Evolutionary conservation across 1,284 basidiomycete genomes (phyloP).

Genomic region (Cryptococcus sp.): DNA sequence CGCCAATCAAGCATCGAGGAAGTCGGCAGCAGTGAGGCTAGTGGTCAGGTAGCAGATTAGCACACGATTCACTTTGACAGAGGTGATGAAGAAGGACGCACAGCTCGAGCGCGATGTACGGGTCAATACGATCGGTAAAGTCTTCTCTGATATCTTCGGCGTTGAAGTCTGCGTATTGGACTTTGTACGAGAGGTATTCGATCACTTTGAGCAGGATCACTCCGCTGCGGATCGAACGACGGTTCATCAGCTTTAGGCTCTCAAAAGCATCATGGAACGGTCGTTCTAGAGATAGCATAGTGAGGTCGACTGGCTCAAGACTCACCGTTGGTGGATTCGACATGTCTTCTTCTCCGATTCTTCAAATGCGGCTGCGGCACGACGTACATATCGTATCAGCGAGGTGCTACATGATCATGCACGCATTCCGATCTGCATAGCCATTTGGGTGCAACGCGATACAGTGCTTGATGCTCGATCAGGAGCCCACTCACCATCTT

Average conservation of each 20-base stretch:
- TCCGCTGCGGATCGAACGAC: slow-evolving; percentile 32
- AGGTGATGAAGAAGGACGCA: slow-evolving; percentile 38
- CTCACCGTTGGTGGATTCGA: slow-evolving; percentile 53
- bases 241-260: background rate
- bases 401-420: too few species aligned
- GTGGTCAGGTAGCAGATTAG: background rate
- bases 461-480: background rate
- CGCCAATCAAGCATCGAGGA: slow-evolving; percentile 43
- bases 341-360: slow-evolving; percentile 53
- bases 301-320: background rate
- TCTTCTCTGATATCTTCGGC: slow-evolving; percentile 58
- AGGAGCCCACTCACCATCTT: slow-evolving; percentile 41
- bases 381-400: background rate
- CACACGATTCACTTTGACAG: too few species aligned
- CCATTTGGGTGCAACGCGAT: too few species aligned
- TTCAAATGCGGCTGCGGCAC: slow-evolving; percentile 47
- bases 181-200: slow-evolving; percentile 61
- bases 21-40: slow-evolving; percentile 55
- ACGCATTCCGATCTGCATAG: too few species aligned
- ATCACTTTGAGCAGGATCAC: slow-evolving; percentile 61
- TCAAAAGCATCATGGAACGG: too few species aligned
- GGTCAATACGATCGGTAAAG: slow-evolving; percentile 59
- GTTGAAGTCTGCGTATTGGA: slow-evolving; percentile 54
- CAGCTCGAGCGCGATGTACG: slow-evolving; percentile 62
- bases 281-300: background rate